Conservation (phyloP, 257 asterid species). For the Marsdenia floribunda region DNA sequence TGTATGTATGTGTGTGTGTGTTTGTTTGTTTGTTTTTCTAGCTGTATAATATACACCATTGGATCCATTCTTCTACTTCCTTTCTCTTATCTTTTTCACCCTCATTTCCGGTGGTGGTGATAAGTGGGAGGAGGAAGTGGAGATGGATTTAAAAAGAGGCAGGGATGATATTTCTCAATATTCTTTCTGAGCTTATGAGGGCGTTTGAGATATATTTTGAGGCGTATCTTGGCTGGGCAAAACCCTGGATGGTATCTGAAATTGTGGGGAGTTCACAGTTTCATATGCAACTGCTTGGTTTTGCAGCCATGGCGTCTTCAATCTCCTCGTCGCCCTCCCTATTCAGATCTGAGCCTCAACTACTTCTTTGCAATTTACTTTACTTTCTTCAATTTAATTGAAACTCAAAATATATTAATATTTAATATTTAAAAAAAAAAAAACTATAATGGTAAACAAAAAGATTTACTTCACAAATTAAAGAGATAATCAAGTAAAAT, state of each 20-base stretch:
- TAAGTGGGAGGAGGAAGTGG: too few species aligned
- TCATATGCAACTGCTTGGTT: conserved; percentile 12
- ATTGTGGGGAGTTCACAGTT: background rate
- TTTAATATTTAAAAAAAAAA: too few species aligned
- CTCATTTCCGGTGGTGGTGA: too few species aligned
- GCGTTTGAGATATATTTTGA: background rate
- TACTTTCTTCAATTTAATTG: too few species aligned
- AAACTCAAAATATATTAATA: too few species aligned
- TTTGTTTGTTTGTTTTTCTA: too few species aligned
- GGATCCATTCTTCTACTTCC: background rate
- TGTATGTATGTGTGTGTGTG: background rate
- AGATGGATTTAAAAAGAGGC: background rate
- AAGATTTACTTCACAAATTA: too few species aligned
- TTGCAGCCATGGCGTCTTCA: conserved; percentile 15
- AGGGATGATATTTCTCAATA: conserved; percentile 6
- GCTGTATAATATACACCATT: too few species aligned
- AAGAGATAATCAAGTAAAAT: too few species aligned
- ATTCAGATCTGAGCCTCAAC: conserved; percentile 14
- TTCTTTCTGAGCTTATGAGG: background rate
- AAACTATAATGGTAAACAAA: too few species aligned
- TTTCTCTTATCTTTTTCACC: too few species aligned
- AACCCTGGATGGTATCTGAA: conserved; percentile 8
- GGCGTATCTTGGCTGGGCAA: conserved; percentile 14
- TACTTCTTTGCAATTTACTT: background rate
- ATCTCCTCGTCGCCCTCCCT: background rate